These are phyloP conservation scores for Solanum appendiculatum DNA, from an alignment of 257 asterid species.

Conservation along the genomic window DNA sequence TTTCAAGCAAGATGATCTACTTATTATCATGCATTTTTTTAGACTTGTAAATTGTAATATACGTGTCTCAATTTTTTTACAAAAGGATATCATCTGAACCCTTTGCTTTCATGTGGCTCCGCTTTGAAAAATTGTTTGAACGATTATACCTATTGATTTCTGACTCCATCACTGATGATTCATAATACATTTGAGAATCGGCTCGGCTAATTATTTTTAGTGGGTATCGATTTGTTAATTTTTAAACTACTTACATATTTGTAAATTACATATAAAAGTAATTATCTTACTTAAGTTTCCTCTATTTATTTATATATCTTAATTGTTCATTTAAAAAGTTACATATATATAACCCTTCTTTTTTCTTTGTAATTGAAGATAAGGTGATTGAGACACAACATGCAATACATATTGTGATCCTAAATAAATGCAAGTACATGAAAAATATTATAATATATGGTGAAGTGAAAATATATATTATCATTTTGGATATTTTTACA, in stretches of 20 bases:
- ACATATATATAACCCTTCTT: not conserved
- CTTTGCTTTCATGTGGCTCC: not conserved
- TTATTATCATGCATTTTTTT: not conserved
- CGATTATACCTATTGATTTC: not conserved
- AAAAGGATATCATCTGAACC: too few species aligned
- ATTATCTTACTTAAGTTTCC: not conserved
- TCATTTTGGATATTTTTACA: not conserved
- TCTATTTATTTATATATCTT: not conserved
- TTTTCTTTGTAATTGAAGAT: too few species aligned
- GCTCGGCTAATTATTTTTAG: too few species aligned
- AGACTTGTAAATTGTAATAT: not conserved
- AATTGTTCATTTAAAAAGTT: not conserved
- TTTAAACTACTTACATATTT: too few species aligned
- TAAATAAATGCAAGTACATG: not conserved
- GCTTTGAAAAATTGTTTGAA: too few species aligned
- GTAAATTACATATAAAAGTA: too few species aligned
- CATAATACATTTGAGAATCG: not conserved
- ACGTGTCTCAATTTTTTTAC: not conserved
- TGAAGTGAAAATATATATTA: not conserved
- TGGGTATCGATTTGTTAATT: too few species aligned
- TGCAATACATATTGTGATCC: not conserved
- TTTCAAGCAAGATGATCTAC: not conserved
- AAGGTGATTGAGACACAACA: not conserved
- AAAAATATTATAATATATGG: not conserved
- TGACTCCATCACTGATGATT: not conserved